Base-by-base conservation (phyloP, 1,284 basidiomycete species). In the Austroboletus novae-zelandiae region DNA sequence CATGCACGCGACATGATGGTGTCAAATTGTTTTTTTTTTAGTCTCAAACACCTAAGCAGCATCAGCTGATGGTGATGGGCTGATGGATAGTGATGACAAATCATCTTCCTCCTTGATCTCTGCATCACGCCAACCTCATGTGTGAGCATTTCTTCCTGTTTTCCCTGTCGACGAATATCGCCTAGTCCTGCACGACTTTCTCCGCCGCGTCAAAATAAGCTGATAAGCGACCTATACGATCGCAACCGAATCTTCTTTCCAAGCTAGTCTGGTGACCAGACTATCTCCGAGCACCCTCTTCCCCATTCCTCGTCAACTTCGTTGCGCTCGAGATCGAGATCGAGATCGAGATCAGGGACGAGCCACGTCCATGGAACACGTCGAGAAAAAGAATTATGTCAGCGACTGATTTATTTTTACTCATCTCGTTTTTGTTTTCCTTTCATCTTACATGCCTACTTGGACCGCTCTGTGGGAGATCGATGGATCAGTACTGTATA, bases 351-450 rank as follows among this genome's bases (percentile, higher is more conserved):
- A 27, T 49, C 44, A 29, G 25, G 46, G 67, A 56, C 69, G 64
- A 62, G 62, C 66, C 5, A 32, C 40, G 2, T 67, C 67, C n/a
- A 62, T 68, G 43, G 48, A 51, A 20, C 61, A 68, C 25, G 48
- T 68, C 23, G n/a, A n/a, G 4, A 42, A 5, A 54, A 17, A 11
- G 52, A 66, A n/a, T 18, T 54, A 4, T 31, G 41, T n/a, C 44
- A 27, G 31, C 14, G 31, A 10, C 14, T 32, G 31, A 32, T 32
- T 10, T 10, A 11, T 32, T 10, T 32, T 32, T 14, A 7, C 9
- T 10, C 31, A 10, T 32, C 14, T 32, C 14, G 14, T 31, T 35
- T n/a, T 14, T 35, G n/a, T n/a, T 35, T 35, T 14, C 3, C 34
- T 14, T 41, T 10, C 3, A 10, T 40, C 4, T 34, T 40, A 40